These are phyloP conservation scores for Sextonia rubra DNA, from an alignment of 164 flowering plant genomes.

Conservation along the genomic window DNA sequence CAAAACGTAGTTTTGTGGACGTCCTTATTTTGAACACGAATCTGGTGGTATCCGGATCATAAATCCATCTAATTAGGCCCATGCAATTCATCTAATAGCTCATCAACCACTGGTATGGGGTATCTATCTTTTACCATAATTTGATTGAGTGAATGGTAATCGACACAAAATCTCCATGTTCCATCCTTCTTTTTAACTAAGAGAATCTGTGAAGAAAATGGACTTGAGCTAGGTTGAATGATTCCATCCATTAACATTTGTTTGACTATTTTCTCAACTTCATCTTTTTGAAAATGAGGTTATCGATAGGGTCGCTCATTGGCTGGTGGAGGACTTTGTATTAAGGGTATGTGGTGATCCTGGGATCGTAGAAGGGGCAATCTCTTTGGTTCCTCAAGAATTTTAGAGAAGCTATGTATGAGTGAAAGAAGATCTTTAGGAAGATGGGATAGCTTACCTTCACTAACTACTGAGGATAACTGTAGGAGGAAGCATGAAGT, in stretches of 20 bases:
- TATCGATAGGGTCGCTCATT: constrained; percentile 2
- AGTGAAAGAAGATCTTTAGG: too few species aligned
- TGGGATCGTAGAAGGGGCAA: background rate
- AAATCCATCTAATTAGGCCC: constrained; percentile 1
- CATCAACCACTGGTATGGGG: background rate
- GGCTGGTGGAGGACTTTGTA: background rate
- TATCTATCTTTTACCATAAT: background rate
- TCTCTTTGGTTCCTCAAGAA: too few species aligned
- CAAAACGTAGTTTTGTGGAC: background rate
- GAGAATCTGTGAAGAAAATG: background rate
- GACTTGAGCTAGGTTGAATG: background rate
- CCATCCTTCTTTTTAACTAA: constrained; percentile 5
- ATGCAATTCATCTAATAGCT: background rate
- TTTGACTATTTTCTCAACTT: background rate
- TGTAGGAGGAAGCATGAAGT: too few species aligned
- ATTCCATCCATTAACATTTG: background rate
- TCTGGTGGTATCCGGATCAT: constrained; percentile 3
- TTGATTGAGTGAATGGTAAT: constrained; percentile 2
- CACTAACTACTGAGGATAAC: too few species aligned
- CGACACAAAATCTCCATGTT: background rate
- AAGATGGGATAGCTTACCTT: too few species aligned
- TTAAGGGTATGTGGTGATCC: background rate
- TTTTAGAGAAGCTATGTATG: too few species aligned
- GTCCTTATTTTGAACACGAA: too few species aligned
- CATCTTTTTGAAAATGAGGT: background rate